phyloP scores from a whole-genome alignment of 1,139 yeast genomes.

The Kodamaea arcana region DNA sequence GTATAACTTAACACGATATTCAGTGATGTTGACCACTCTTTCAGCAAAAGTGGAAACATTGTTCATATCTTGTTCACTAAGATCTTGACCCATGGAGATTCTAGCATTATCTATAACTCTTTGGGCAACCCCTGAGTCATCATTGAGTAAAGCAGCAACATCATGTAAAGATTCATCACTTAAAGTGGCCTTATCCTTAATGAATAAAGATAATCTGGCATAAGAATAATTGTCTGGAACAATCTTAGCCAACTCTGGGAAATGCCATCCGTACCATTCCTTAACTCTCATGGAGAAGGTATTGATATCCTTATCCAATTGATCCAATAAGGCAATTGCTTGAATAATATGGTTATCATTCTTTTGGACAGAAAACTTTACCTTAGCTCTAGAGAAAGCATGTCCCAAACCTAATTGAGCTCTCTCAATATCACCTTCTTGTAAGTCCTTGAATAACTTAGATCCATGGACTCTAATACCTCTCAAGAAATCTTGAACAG shows the following conservation, averaged over 20 bases:
- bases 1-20: conserved; percentile 84
- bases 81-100: conserved; percentile 98
- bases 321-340: conserved; percentile 95
- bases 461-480: conserved; percentile 90
- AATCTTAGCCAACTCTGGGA: conserved; percentile 96
- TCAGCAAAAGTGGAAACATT: conserved; percentile 89
- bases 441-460: conserved; percentile 85
- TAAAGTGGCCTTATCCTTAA: conserved; percentile 83
- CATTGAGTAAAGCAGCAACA: conserved; percentile 81
- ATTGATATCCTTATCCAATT: conserved; percentile 94
- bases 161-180: conserved; percentile 84
- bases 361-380: conserved; percentile 96
- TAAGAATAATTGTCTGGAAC: conserved; percentile 87
- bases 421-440: conserved; percentile 93
- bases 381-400: conserved; percentile 98
- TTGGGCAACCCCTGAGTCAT: conserved; percentile 93
- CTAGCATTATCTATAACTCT: conserved; percentile 80
- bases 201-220: conserved; percentile 78
- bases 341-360: conserved; percentile 98
- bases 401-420: conserved; percentile 99
- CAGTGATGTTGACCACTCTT: conserved; percentile 89
- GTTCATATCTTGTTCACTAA: conserved; percentile 87
- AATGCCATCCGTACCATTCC: conserved; percentile 99
- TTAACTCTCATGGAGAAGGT: conserved; percentile 98
- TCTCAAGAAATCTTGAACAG: conserved; percentile 91